Evolutionary conservation across 1,284 basidiomycete species (phyloP).

Genomic region (Sporisorium iseilematis-ciliati): DNA sequence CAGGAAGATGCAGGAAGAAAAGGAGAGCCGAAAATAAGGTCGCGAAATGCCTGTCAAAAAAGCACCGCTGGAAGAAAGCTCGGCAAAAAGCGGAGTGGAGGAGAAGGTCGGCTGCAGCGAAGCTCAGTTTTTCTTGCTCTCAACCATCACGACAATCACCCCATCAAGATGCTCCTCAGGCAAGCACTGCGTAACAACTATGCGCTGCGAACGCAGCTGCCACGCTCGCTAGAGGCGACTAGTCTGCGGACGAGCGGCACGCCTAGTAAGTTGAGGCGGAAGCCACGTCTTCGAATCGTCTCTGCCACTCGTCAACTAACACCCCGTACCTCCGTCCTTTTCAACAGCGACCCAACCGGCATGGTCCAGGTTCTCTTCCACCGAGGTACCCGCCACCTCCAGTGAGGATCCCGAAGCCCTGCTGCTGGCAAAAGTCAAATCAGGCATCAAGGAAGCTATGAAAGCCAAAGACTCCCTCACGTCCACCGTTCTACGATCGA

Average conservation of each 20-base stretch:
- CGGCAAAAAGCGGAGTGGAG: slow-evolving; percentile 41
- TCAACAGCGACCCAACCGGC: slow-evolving; percentile 11
- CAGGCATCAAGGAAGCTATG: slow-evolving; percentile 60
- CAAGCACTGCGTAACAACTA: slow-evolving; percentile 42
- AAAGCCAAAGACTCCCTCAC: slow-evolving; percentile 55
- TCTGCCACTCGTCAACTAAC: not conserved
- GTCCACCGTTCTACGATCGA: slow-evolving; percentile 54
- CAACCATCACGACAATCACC: not conserved
- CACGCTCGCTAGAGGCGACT: slow-evolving; percentile 29
- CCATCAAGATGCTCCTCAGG: slow-evolving; percentile 31
- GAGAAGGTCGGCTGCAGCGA: slow-evolving; percentile 11
- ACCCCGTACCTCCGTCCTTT: not conserved
- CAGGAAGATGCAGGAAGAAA: not conserved
- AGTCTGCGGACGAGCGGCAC: slow-evolving; percentile 15
- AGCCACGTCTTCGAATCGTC: not conserved
- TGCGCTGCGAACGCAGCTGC: slow-evolving; percentile 31
- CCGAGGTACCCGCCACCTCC: slow-evolving; percentile 15
- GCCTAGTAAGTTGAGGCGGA: slow-evolving; percentile 16
- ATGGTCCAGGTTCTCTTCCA: slow-evolving; percentile 35
- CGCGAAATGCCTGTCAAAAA: slow-evolving; percentile 1
- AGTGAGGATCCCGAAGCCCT: slow-evolving; percentile 43
- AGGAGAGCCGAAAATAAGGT: slow-evolving; percentile 2
- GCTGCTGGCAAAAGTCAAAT: slow-evolving; percentile 50
- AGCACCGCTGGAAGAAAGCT: slow-evolving; percentile 1
- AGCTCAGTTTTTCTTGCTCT: not conserved